A percentile compares a stretch with the other conserved stretches of the same genome.
Evolutionary conservation across 495 filamentous ascomycete species (phyloP).

Genomic region (Wilcoxina mikolae): DNA sequence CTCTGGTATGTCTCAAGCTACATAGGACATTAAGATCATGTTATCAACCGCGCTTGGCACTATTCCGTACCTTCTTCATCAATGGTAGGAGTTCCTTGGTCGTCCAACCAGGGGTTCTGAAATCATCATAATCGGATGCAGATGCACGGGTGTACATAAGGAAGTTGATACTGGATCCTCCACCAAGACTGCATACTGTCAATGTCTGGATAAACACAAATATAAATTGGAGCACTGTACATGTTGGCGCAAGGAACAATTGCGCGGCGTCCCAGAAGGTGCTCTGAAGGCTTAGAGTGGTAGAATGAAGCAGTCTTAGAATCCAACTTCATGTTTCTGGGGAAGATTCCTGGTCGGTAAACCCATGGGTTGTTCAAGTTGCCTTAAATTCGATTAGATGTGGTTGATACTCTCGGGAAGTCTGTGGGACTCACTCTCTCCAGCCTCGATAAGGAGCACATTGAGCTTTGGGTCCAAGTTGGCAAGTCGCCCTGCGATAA

Average conservation of each 20-base stretch:
- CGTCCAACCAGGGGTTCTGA: constrained; percentile 65
- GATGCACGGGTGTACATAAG: constrained; percentile 78
- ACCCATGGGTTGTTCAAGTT: constrained; percentile 80
- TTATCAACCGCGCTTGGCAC: background rate
- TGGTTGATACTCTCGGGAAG: background rate
- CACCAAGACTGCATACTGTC: constrained; percentile 32
- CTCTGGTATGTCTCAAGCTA: constrained; percentile 67
- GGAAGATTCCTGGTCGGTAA: constrained; percentile 63
- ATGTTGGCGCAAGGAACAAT: constrained; percentile 69
- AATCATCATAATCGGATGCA: constrained; percentile 72
- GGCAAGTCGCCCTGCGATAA: constrained; percentile 63
- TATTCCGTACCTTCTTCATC: constrained; percentile 45
- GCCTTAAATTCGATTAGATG: constrained; percentile 24
- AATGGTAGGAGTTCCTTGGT: constrained; percentile 64
- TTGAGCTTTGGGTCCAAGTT: constrained; percentile 69
- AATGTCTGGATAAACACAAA: constrained; percentile 37
- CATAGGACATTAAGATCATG: background rate
- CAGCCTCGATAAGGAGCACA: constrained; percentile 64
- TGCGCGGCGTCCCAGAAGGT: constrained; percentile 53
- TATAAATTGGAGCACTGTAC: constrained; percentile 59
- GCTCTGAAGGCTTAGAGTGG: constrained; percentile 51
- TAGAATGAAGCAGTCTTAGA: constrained; percentile 81
- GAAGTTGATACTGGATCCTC: constrained; percentile 70
- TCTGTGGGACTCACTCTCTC: constrained; percentile 33
- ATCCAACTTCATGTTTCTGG: constrained; percentile 67